Percentiles rank a stretch among this genome's conserved stretches.
Evolutionary conservation across 495 filamentous ascomycete species (phyloP).

Genomic region (Aspergillus sclerotioniger): DNA sequence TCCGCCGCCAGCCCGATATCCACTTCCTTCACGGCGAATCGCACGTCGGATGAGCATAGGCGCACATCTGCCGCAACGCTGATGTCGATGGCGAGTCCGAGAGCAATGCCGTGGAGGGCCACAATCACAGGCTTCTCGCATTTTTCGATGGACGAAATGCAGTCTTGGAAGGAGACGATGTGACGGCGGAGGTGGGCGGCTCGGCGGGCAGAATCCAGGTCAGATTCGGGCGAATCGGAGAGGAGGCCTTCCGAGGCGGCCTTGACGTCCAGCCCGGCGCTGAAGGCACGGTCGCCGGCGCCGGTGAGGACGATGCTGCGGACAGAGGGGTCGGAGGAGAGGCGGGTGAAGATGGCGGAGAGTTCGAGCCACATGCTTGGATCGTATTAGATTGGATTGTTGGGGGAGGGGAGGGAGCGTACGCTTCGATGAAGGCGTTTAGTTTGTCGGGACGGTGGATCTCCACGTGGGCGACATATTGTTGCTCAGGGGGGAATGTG

Average conservation of each 20-base stretch:
- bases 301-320: constrained; percentile 81
- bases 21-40: constrained; percentile 87
- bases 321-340: constrained; percentile 70
- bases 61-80: constrained; percentile 76
- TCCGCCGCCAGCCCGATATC: constrained; percentile 95
- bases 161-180: constrained; percentile 74
- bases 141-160: constrained; percentile 70
- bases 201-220: constrained; percentile 61
- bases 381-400: not conserved
- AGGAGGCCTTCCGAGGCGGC: constrained; percentile 48
- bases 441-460: constrained; percentile 88
- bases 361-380: constrained; percentile 86
- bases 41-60: constrained; percentile 60
- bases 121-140: constrained; percentile 93
- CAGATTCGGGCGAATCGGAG: constrained; percentile 15
- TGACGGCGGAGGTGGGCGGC: constrained; percentile 63
- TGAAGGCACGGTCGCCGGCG: constrained; percentile 81
- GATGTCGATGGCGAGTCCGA: constrained; percentile 85
- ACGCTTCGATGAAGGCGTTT: constrained; percentile 83
- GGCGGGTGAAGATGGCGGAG: constrained; percentile 63
- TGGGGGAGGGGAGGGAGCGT: constrained; percentile 19
- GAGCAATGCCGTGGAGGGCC: constrained; percentile 75
- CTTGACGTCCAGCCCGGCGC: constrained; percentile 75
- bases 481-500: constrained; percentile 53
- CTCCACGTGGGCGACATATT: constrained; percentile 83